phyloP scores from a whole-genome alignment of 352 stramenopile species.

The Phytophthora capsici region DNA sequence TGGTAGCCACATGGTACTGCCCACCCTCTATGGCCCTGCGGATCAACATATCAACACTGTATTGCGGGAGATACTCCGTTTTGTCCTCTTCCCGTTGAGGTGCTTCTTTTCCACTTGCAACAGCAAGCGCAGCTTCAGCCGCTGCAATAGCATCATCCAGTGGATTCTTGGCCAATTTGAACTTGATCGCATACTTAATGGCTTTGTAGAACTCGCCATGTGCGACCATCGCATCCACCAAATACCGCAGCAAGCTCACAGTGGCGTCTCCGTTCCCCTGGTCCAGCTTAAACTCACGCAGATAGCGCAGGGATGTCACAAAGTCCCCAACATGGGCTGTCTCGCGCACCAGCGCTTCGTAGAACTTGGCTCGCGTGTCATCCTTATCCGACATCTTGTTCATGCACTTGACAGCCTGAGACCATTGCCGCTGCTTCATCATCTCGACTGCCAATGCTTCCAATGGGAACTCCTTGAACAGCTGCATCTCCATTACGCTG shows the following conservation, averaged over 20 bases:
- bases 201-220: constrained; percentile 88
- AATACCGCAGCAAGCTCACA: constrained; percentile 49
- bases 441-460: constrained; percentile 70
- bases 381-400: constrained; percentile 70
- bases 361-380: constrained; percentile 43
- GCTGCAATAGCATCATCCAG: constrained; percentile 38
- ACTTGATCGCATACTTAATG: constrained; percentile 90
- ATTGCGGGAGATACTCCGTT: constrained; percentile 42
- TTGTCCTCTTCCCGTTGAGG: constrained; percentile 28
- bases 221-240: constrained; percentile 72
- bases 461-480: constrained; percentile 76
- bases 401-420: constrained; percentile 78
- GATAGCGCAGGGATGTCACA: constrained; percentile 62
- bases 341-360: constrained; percentile 66
- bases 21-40: constrained; percentile 58
- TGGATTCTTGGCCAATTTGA: constrained; percentile 57
- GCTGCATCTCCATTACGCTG: constrained; percentile 74
- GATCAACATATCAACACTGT: constrained; percentile 63
- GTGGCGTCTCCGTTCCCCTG: constrained; percentile 42
- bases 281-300: constrained; percentile 86
- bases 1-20: constrained; percentile 77
- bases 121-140: constrained; percentile 37
- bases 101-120: constrained; percentile 23
- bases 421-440: constrained; percentile 75
- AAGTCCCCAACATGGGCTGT: constrained; percentile 72